A percentile compares a stretch with the other conserved stretches of the same genome.
phyloP scores from a whole-genome alignment of 371 early-diverging fungal genomes.

The Zancudomyces culisetae region DNA sequence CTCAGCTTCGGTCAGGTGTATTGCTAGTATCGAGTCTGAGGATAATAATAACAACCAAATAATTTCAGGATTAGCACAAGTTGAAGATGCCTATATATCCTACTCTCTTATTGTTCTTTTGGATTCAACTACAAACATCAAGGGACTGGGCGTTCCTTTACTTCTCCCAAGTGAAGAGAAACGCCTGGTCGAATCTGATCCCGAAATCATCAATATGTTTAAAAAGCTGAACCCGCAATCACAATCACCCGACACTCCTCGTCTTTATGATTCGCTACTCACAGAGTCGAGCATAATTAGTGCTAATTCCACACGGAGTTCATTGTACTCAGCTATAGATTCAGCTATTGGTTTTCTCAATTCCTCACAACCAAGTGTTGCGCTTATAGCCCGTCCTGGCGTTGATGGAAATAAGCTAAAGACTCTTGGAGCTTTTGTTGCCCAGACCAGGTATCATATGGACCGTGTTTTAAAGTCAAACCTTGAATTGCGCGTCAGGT shows the following conservation, averaged over 20 bases:
- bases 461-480: not conserved
- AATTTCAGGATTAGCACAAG: constrained; percentile 11
- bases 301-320: too few species aligned
- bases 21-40: not conserved
- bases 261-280: not conserved
- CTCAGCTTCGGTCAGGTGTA: not conserved
- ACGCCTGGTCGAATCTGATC: not conserved
- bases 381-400: too few species aligned
- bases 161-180: not conserved
- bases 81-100: constrained; percentile 22
- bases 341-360: too few species aligned
- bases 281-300: too few species aligned
- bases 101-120: constrained; percentile 19
- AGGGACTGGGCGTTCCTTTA: not conserved
- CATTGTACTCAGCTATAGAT: too few species aligned
- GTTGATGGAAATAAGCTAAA: not conserved
- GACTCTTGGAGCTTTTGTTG: constrained; percentile 1
- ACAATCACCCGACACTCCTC: not conserved
- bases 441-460: not conserved
- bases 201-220: not conserved
- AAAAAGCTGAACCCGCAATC: not conserved
- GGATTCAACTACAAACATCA: constrained; percentile 9
- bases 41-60: not conserved
- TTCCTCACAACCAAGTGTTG: too few species aligned
- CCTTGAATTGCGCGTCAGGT: not conserved